Conservation (phyloP, 257 asterid genomes). For the Nicotiana sylvestris region DNA sequence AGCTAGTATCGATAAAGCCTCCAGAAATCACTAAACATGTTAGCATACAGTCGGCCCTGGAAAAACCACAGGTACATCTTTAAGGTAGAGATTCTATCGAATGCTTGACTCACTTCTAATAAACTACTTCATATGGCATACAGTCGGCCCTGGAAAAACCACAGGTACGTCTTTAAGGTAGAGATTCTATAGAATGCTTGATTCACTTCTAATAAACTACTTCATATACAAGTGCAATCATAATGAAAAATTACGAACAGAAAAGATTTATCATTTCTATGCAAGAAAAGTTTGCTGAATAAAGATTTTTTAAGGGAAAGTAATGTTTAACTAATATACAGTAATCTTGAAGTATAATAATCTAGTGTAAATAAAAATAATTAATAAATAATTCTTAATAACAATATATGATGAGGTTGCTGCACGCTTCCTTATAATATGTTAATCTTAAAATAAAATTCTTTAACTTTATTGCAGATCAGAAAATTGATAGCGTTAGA, state of each 20-base stretch:
- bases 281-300: not conserved
- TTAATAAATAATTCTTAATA: not conserved
- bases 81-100: too few species aligned
- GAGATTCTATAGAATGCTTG: not conserved
- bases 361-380: not conserved
- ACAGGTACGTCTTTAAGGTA: not conserved
- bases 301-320: not conserved
- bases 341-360: not conserved
- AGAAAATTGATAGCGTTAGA: not conserved
- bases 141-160: too few species aligned
- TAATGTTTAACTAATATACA: not conserved
- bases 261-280: not conserved
- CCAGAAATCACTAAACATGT: not conserved
- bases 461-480: not conserved
- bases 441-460: not conserved
- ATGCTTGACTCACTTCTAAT: too few species aligned
- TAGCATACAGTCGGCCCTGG: not conserved
- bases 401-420: not conserved
- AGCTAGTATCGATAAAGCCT: not conserved
- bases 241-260: not conserved
- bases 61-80: not conserved
- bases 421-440: not conserved
- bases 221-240: not conserved
- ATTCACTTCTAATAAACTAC: not conserved
- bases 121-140: too few species aligned